Conservation (phyloP, 345 rosid species). For the Streptanthus diversifolius region DNA sequence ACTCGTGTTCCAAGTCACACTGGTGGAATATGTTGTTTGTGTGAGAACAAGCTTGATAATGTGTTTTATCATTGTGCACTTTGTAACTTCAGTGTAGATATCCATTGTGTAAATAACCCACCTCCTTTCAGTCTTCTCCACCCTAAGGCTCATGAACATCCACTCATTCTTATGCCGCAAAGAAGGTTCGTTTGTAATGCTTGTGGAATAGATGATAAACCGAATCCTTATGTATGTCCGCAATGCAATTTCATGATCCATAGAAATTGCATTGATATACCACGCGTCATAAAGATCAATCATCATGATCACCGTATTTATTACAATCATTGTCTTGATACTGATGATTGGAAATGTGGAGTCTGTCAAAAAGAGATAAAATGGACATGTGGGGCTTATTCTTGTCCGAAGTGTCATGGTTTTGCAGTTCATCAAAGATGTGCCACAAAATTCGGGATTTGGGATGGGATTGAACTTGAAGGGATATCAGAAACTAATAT, state of each 20-base stretch:
- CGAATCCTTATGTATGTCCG: constrained; percentile 18
- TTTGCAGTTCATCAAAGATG: constrained; percentile 1
- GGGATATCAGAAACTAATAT: background rate
- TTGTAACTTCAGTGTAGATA: constrained; percentile 4
- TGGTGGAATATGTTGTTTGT: background rate
- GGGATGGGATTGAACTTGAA: constrained; percentile 20
- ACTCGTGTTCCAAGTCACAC: background rate
- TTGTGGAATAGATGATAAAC: constrained; percentile 16
- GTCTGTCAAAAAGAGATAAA: background rate
- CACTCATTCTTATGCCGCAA: constrained; percentile 10
- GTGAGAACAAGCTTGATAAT: background rate
- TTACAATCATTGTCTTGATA: background rate
- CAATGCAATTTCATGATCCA: constrained; percentile 22
- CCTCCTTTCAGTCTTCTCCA: background rate
- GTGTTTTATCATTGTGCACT: constrained; percentile 15
- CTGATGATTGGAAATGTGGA: background rate
- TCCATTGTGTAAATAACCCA: constrained; percentile 8
- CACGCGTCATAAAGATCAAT: background rate
- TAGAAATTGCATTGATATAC: background rate
- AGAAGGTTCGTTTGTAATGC: background rate
- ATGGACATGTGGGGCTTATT: constrained; percentile 11
- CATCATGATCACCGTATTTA: background rate
- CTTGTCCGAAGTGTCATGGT: background rate
- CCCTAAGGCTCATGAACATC: constrained; percentile 1
- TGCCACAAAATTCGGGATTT: constrained; percentile 3